A percentile compares a stretch with the other conserved stretches of the same genome.
phyloP scores from a whole-genome alignment of 129 eudicot genomes.

The Flaveria ramosissima region DNA sequence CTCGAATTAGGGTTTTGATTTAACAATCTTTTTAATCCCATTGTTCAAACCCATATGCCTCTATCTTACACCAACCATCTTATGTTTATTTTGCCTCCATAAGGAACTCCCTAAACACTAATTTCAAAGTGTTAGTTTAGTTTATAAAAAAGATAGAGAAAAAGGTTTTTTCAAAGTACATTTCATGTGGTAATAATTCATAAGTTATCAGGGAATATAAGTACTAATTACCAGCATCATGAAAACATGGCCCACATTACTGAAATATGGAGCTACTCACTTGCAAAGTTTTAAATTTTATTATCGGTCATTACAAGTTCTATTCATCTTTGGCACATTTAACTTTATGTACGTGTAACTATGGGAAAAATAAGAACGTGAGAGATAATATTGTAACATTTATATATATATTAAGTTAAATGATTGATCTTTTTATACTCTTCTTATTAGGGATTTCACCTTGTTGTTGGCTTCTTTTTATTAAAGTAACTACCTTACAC shows the following conservation, averaged over 20 bases:
- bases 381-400: no score
- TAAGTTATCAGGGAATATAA: background rate
- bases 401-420: background rate
- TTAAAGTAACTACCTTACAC: no score
- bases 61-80: background rate
- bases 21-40: background rate
- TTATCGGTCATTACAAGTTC: no score
- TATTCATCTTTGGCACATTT: no score
- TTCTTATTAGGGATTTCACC: no score
- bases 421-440: background rate
- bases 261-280: no score
- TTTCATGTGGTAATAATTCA: background rate
- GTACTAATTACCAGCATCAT: background rate
- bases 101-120: background rate
- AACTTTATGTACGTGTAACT: no score
- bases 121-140: background rate
- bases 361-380: no score
- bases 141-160: background rate
- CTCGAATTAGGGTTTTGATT: background rate
- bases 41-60: background rate
- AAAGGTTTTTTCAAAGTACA: background rate
- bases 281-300: no score
- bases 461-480: no score
- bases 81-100: background rate
- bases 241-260: no score